Evolutionary conservation across 164 flowering plant species (phyloP).

Genomic region (Umbellularia californica): DNA sequence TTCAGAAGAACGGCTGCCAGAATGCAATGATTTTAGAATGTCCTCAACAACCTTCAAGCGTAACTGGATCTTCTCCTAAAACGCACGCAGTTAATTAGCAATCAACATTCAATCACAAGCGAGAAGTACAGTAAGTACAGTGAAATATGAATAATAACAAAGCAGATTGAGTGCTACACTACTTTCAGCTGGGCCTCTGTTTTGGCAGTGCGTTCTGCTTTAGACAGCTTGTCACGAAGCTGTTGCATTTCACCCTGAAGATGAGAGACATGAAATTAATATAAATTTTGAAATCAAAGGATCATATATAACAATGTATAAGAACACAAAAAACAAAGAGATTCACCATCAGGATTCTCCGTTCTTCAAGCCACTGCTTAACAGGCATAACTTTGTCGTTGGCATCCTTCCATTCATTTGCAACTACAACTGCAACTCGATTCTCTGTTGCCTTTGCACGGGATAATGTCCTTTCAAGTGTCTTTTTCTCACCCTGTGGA

Average conservation of each 20-base stretch:
- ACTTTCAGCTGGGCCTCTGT: constrained; percentile 24
- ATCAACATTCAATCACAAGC: neutral
- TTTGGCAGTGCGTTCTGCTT: constrained; percentile 22
- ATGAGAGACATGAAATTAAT: neutral
- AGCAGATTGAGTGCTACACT: neutral
- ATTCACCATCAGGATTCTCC: constrained; percentile 20
- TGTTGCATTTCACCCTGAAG: constrained; percentile 24
- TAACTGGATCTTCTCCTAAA: constrained; percentile 19
- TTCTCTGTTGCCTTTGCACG: constrained; percentile 21
- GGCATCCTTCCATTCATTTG: constrained; percentile 29
- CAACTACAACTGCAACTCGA: constrained; percentile 19
- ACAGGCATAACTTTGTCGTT: constrained; percentile 21
- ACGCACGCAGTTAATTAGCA: neutral
- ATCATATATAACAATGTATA: too few relatives aligned
- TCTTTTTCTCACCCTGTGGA: constrained; percentile 21
- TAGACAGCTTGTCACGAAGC: constrained; percentile 23
- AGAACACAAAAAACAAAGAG: too few relatives aligned
- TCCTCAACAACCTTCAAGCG: constrained; percentile 25
- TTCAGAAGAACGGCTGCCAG: neutral
- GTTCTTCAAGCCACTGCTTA: constrained; percentile 28
- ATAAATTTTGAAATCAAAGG: neutral
- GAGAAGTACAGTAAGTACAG: neutral
- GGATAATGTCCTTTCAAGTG: constrained; percentile 13
- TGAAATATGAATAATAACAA: neutral
- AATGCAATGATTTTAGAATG: constrained; percentile 6